Evolutionary conservation across 1,284 basidiomycete genomes (phyloP).

Genomic region (Trametes pubescens): DNA sequence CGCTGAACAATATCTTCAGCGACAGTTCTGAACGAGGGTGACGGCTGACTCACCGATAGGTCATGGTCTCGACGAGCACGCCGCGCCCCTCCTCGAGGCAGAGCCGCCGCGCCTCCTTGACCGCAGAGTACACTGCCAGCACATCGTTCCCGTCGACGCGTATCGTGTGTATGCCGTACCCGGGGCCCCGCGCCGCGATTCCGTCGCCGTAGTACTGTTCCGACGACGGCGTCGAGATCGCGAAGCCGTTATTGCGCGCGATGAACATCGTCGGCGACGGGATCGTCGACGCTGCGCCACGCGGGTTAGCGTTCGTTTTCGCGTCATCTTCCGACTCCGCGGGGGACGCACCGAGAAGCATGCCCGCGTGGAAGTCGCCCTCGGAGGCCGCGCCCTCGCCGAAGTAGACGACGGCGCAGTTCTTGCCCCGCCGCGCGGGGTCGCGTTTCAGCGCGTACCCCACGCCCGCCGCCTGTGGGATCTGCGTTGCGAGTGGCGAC

Average conservation of each 20-base stretch:
- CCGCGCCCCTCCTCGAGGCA: conserved; percentile 85
- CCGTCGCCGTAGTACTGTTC: conserved; percentile 95
- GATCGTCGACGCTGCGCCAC: conserved; percentile 66
- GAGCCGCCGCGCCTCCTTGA: conserved; percentile 78
- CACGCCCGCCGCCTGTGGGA: conserved; percentile 95
- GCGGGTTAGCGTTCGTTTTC: not conserved
- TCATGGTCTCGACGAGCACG: conserved; percentile 93
- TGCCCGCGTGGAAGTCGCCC: conserved; percentile 82
- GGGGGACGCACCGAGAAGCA: conserved; percentile 58
- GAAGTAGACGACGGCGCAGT: conserved; percentile 91
- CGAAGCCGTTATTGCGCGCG: conserved; percentile 91
- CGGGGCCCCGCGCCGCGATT: conserved; percentile 91
- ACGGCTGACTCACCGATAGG: conserved; percentile 69
- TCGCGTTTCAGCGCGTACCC: conserved; percentile 89
- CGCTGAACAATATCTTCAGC: conserved; percentile 47
- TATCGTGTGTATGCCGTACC: conserved; percentile 92
- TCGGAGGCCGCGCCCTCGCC: conserved; percentile 87
- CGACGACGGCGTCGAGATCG: conserved; percentile 90
- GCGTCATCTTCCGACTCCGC: not conserved
- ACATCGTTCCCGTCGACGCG: conserved; percentile 96
- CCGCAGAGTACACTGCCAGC: conserved; percentile 85
- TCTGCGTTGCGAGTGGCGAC: conserved; percentile 93
- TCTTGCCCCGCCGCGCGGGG: conserved; percentile 73
- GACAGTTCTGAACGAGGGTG: not conserved
- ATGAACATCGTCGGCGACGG: conserved; percentile 79